Percentiles rank a stretch among this genome's conserved stretches.
These are phyloP conservation scores for Strombidium stylifer DNA, from an alignment of 73 alveolate species.

Conservation along the genomic window DNA sequence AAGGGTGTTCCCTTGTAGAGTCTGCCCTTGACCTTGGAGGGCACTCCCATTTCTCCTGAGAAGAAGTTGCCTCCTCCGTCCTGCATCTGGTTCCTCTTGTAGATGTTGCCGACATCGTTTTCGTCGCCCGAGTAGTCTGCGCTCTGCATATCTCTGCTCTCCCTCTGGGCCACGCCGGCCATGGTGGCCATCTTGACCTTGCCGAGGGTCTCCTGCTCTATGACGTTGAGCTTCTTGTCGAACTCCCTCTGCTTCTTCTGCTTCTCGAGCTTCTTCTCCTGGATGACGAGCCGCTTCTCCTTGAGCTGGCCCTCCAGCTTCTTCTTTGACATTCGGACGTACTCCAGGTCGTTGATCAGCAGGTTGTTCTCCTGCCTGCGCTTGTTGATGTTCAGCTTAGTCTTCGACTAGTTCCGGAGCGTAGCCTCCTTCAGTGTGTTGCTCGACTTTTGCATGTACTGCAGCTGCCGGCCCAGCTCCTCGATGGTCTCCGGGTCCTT, in stretches of 20 bases:
- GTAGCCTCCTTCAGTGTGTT: slow-evolving; percentile 54
- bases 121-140: neutral
- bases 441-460: slow-evolving; percentile 75
- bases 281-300: slow-evolving; percentile 15
- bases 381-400: slow-evolving; percentile 74
- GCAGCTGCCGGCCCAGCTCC: slow-evolving; percentile 77
- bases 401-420: slow-evolving; percentile 57
- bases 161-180: neutral
- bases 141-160: neutral
- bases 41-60: slow-evolving; percentile 16
- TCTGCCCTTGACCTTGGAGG: slow-evolving; percentile 22
- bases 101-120: neutral
- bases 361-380: slow-evolving; percentile 76
- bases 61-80: neutral
- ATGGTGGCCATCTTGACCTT: neutral
- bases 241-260: slow-evolving; percentile 16
- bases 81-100: neutral
- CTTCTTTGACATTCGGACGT: slow-evolving; percentile 61
- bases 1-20: slow-evolving; percentile 49
- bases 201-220: neutral
- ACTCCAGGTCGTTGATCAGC: slow-evolving; percentile 73
- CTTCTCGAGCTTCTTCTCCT: slow-evolving; percentile 26
- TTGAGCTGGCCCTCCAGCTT: slow-evolving; percentile 43
- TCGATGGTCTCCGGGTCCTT: slow-evolving; percentile 84
- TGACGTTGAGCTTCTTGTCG: slow-evolving; percentile 14